Percentiles rank a stretch among this genome's conserved stretches.
phyloP scores from a whole-genome alignment of 139 green algal genomes.

The Volvox africanus region DNA sequence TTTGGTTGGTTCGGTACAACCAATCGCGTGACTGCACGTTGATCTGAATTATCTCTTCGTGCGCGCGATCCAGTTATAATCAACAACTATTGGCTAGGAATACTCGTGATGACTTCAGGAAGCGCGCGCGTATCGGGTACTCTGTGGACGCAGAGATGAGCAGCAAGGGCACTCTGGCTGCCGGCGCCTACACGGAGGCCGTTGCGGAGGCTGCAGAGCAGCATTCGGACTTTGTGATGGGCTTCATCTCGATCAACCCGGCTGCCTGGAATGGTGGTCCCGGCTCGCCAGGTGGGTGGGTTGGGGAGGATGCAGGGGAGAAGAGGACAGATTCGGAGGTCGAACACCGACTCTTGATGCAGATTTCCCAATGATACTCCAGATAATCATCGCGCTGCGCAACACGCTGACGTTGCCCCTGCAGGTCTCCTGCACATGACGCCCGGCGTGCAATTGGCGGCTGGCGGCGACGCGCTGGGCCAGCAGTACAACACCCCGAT shows the following conservation, averaged over 20 bases:
- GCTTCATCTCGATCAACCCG: conserved; percentile 96
- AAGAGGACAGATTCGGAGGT: background rate
- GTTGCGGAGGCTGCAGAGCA: conserved; percentile 84
- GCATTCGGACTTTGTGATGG: conserved; percentile 96
- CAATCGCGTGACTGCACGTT: background rate
- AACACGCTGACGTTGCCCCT: background rate
- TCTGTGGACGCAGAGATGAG: conserved; percentile 89
- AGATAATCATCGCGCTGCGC: background rate
- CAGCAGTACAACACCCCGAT: conserved; percentile 99
- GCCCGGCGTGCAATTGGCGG: conserved; percentile 94
- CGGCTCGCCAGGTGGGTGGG: conserved; percentile 60
- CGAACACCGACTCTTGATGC: background rate
- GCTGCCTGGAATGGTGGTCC: conserved; percentile 79
- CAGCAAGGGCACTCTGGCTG: conserved; percentile 92
- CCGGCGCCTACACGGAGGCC: conserved; percentile 90
- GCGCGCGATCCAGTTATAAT: too few species aligned
- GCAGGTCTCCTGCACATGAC: conserved; percentile 98
- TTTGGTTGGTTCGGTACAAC: background rate
- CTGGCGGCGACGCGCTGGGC: conserved; percentile 92
- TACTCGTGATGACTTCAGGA: too few species aligned
- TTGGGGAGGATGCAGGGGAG: background rate
- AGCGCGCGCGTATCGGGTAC: too few species aligned
- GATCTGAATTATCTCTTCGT: too few species aligned
- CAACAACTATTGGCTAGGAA: too few species aligned
- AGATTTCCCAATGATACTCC: background rate